Base-by-base conservation (phyloP, 2,329 filamentous ascomycete species). In the Knufia petricola region DNA sequence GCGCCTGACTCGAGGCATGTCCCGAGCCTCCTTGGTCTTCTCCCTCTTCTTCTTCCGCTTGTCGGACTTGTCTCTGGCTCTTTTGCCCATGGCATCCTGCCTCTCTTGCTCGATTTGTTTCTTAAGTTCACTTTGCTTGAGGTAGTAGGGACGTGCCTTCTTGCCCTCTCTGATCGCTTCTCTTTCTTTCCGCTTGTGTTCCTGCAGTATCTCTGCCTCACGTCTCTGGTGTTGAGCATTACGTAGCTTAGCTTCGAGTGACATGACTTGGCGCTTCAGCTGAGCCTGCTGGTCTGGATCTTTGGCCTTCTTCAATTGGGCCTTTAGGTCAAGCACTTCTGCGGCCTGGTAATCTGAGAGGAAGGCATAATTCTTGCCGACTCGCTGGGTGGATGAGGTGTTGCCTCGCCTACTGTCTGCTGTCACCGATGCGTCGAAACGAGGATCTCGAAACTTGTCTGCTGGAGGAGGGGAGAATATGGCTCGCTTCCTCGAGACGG, bases 81-180 rank as follows among this genome's bases (percentile, higher is more conserved):
- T 84, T 63, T 84, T 84, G 67, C 86, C 92, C 83, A 96, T 84
- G 51, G 78, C 77, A 59, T 82, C 77, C 67, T 85, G 95, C 63
- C 84, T 80, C 59, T 92, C 82, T 61, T 85, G 73, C 53, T 95
- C 71, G 49, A 88, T 73, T 66, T 83, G 73, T 73, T 90, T 87
- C 81, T 92, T 94, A 73, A 92, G 79, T 69, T 95, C 90, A 61
- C 82, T 81, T 71, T 82, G 83, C 78, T 98, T 98, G 60, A 96
- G 71, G 67, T 87, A 96, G 69, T 88, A 98, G 0, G 92, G 90
- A 63, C 77, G 80, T 44, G 61, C 64, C 61, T 71, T 72, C 79
- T 95, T 95, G 52, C 92, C 92, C 69, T 94, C 79, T 59, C 81
- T 81, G 45, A 96, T 81, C 52, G 85, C 70, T 64, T 89, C 84